phyloP scores from a whole-genome alignment of 176 grass and related monocot species.

The Dactylis glomerata region DNA sequence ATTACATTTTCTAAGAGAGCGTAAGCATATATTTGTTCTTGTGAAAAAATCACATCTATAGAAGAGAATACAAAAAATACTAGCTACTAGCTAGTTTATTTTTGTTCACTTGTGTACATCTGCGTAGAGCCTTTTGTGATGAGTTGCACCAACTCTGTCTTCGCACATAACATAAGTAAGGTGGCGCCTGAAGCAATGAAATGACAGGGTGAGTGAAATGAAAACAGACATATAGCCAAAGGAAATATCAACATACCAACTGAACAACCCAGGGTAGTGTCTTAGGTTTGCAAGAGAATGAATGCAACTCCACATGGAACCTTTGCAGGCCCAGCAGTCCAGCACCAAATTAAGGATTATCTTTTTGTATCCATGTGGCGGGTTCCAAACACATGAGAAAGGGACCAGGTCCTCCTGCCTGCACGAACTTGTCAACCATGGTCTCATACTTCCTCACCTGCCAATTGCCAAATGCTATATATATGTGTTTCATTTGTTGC shows the following conservation, averaged over 20 bases:
- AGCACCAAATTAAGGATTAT: neutral
- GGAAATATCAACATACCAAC: neutral
- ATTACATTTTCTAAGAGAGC: no score
- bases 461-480: conserved; percentile 15
- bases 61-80: neutral
- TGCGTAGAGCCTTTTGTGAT: conserved; percentile 7
- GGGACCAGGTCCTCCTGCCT: conserved; percentile 25
- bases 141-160: conserved; percentile 39
- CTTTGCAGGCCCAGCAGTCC: neutral
- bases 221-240: conserved; percentile 26
- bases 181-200: conserved; percentile 36
- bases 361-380: conserved; percentile 6
- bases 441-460: conserved; percentile 28
- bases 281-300: conserved; percentile 5
- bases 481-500: conserved; percentile 10
- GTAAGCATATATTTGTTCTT: neutral
- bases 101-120: conserved; percentile 5
- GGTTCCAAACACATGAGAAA: conserved; percentile 38
- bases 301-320: neutral
- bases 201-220: conserved; percentile 15
- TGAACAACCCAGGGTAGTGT: conserved; percentile 14
- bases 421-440: conserved; percentile 46
- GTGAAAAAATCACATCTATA: neutral
- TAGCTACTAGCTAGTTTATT: neutral
- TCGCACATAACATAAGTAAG: conserved; percentile 52